Conservation (phyloP, 2,329 filamentous ascomycete species). For the Incumbomyces delicatus region DNA sequence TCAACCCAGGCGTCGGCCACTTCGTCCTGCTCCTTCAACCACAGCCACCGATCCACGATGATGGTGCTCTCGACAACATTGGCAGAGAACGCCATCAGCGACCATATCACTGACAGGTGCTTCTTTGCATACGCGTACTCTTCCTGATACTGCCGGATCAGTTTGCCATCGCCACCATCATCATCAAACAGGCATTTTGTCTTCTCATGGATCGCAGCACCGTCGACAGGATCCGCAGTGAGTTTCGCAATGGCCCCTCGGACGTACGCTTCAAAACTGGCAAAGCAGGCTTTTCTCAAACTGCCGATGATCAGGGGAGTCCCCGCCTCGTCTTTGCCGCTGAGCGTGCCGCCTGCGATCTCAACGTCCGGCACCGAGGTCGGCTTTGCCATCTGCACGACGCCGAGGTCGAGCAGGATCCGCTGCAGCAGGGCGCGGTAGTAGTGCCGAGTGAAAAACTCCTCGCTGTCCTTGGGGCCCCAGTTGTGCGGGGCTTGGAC, state of each 20-base stretch:
- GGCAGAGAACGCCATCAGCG: conserved; percentile 90
- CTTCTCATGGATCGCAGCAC: conserved; percentile 52
- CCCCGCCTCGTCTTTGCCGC: conserved; percentile 32
- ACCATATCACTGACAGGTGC: conserved; percentile 82
- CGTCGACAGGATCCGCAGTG: conserved; percentile 47
- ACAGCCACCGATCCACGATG: conserved; percentile 82
- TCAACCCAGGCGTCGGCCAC: conserved; percentile 80
- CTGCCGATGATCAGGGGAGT: conserved; percentile 82
- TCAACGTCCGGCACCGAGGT: conserved; percentile 14
- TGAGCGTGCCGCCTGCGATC: conserved; percentile 19
- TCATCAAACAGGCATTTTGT: conserved; percentile 58
- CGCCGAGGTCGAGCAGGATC: conserved; percentile 76
- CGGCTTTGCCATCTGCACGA: conserved; percentile 51
- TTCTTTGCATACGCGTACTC: conserved; percentile 59
- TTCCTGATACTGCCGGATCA: conserved; percentile 61
- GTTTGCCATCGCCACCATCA: conserved; percentile 34
- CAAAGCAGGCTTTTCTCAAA: conserved; percentile 69
- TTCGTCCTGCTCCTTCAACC: conserved; percentile 66
- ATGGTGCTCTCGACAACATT: conserved; percentile 82
- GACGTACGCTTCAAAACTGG: conserved; percentile 65
- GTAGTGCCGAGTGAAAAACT: conserved; percentile 87
- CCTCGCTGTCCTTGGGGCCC: conserved; percentile 68
- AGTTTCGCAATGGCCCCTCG: conserved; percentile 73
- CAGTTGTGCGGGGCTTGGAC: conserved; percentile 93
- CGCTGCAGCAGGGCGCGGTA: conserved; percentile 84